A percentile compares a stretch with the other conserved stretches of the same genome.
These are phyloP conservation scores for Hanseniaspora meyeri DNA, from an alignment of 805 yeast genomes.

Conservation along the genomic window DNA sequence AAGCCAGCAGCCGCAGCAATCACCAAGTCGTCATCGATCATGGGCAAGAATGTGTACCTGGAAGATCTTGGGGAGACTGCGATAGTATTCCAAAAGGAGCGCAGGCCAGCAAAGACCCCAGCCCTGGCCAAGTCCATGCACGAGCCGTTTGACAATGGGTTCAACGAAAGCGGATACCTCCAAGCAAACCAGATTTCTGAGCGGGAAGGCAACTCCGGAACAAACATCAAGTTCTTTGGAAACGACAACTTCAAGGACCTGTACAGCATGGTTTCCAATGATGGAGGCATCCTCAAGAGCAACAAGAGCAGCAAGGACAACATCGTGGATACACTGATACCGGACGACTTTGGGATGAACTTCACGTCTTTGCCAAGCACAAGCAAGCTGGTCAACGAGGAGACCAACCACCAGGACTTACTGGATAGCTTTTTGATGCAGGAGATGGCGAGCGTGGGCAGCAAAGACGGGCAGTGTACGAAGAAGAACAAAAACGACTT, in stretches of 20 bases:
- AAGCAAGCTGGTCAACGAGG: background rate
- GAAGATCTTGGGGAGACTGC: background rate
- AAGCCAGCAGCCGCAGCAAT: background rate
- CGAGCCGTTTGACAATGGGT: background rate
- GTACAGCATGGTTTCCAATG: background rate
- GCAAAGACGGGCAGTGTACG: background rate
- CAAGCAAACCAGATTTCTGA: background rate
- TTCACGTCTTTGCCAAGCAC: background rate
- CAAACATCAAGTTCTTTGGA: background rate
- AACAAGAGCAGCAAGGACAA: background rate
- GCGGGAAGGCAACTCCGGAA: background rate
- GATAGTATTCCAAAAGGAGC: background rate
- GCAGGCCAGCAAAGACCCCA: background rate
- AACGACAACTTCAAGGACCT: background rate
- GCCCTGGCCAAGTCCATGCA: background rate
- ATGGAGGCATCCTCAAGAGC: background rate
- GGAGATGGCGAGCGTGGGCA: background rate
- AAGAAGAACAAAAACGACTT: background rate
- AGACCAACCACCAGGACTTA: background rate
- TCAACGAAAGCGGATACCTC: background rate
- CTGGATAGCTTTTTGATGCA: constrained; percentile 5
- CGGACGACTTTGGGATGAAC: constrained; percentile 2
- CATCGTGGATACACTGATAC: background rate
- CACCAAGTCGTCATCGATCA: background rate
- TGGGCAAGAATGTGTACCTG: background rate